Conservation (phyloP, 2,329 filamentous ascomycete species). For the Chaetomium olivaceum region DNA sequence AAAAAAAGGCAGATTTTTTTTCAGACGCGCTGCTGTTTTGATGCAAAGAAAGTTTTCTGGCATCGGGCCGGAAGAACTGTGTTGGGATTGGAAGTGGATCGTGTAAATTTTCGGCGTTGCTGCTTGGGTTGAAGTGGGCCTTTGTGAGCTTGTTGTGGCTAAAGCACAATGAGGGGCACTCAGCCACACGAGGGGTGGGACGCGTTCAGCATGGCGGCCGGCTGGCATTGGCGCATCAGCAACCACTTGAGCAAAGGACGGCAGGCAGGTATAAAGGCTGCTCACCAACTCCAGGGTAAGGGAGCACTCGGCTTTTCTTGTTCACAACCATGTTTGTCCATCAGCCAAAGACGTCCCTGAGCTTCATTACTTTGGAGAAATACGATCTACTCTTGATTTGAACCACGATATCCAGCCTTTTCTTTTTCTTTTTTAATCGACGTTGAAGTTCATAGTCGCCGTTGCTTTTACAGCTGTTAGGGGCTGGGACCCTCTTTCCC, state of each 20-base stretch:
- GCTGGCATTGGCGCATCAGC: conserved; percentile 22
- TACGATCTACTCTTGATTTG: background rate
- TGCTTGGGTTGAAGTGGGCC: conserved; percentile 10
- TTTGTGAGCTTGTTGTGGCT: conserved; percentile 13
- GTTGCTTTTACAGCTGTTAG: conserved; percentile 5
- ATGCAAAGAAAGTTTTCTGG: background rate
- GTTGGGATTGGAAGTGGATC: conserved; percentile 7
- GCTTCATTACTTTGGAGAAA: conserved; percentile 3
- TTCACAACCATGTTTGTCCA: conserved; percentile 26
- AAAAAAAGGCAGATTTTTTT: conserved; percentile 2
- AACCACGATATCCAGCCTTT: background rate
- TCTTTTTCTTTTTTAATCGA: background rate
- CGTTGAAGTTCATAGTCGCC: background rate
- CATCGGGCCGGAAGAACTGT: conserved; percentile 28
- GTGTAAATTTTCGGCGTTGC: conserved; percentile 9
- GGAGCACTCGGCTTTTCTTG: conserved; percentile 23
- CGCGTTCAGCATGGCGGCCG: conserved; percentile 1
- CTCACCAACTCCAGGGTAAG: conserved; percentile 29
- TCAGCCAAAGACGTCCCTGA: conserved; percentile 17
- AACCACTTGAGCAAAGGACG: conserved; percentile 12
- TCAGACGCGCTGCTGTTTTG: conserved; percentile 7
- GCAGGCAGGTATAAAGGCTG: conserved; percentile 30
- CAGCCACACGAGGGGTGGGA: conserved; percentile 20
- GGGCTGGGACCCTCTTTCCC: conserved; percentile 11
- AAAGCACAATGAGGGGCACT: conserved; percentile 14